Percentiles rank a stretch among this genome's conserved stretches.
These are phyloP conservation scores for Exophiala lecanii-corni DNA, from an alignment of 2,329 filamentous ascomycete genomes.

Conservation along the genomic window DNA sequence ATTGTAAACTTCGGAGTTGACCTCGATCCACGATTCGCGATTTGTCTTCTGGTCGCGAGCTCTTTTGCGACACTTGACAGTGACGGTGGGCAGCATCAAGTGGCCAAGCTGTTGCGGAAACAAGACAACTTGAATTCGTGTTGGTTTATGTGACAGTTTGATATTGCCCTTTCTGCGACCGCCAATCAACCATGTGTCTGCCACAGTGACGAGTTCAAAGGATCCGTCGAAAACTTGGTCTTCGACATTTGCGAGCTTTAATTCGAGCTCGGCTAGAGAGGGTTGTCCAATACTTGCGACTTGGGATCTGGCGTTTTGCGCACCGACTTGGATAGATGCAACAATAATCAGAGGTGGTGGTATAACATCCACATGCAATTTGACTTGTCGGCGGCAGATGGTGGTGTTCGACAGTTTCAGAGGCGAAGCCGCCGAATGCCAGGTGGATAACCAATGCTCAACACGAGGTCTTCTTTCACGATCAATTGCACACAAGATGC, in stretches of 20 bases:
- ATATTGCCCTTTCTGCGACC: slow-evolving; percentile 64
- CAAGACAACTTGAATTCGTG: slow-evolving; percentile 59
- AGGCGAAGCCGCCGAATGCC: slow-evolving; percentile 46
- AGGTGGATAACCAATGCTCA: slow-evolving; percentile 49
- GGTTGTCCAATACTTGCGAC: slow-evolving; percentile 41
- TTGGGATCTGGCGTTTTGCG: not conserved
- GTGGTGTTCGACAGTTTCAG: slow-evolving; percentile 11
- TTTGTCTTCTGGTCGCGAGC: slow-evolving; percentile 15
- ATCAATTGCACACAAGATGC: slow-evolving; percentile 50
- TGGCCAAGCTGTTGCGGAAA: slow-evolving; percentile 76
- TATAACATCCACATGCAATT: slow-evolving; percentile 87
- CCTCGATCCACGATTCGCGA: slow-evolving; percentile 35
- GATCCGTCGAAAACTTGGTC: slow-evolving; percentile 61
- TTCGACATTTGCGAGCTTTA: slow-evolving; percentile 36
- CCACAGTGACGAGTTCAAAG: slow-evolving; percentile 71
- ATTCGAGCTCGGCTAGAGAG: slow-evolving; percentile 41
- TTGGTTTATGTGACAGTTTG: slow-evolving; percentile 33
- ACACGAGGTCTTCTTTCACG: slow-evolving; percentile 40
- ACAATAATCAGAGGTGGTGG: slow-evolving; percentile 78
- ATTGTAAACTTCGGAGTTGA: slow-evolving; percentile 73
- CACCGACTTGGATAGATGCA: slow-evolving; percentile 53
- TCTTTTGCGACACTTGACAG: slow-evolving; percentile 53
- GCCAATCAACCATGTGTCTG: slow-evolving; percentile 79
- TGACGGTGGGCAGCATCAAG: slow-evolving; percentile 71
- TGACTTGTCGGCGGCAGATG: slow-evolving; percentile 54